Base-by-base conservation (phyloP, 2,329 filamentous ascomycete genomes). In the Penicillium paneum region DNA sequence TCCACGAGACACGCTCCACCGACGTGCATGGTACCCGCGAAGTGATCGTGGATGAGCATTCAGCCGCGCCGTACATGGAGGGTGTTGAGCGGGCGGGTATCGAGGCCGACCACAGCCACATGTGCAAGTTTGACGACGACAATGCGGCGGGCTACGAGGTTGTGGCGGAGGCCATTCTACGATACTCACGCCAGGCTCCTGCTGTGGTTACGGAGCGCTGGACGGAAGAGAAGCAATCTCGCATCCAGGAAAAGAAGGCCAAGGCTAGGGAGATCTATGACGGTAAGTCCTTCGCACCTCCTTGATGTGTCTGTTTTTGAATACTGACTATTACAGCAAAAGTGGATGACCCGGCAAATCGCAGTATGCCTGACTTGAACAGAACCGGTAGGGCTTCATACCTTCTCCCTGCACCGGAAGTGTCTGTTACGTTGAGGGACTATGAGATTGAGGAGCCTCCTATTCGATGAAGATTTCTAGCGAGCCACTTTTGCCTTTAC, bases 81-180 rank as follows among this genome's bases (percentile, higher is more conserved):
- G 87, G 87, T 31, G 87, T 89, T 0, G 85, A 83, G 39, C 86
- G 87, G 60, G 89, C 87, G 70, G 86, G 87, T n/a, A 88, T 90
- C 55, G 86, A 90, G 61, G 85, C 85, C 8, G 83, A 82, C n/a
- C 87, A 90, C 66, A 84, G 83, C 1, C 77, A 79, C 40, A 89
- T 90, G 84, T 88, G 85, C 76, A 90, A 89, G 65, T 90, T 89
- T 56, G 79, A 83, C 21, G 81, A 80, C 58, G 78, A 79, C 45
- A 82, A 78, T 57, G 81, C 88, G 0, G 85, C 88, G 0, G 89
- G 89, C 0, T 92, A 86, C 65, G 77, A 79, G 46, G 73, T 77
- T 4, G 75, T 82, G 10, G 76, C 75, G 3, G 79, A 80, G 54
- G 78, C 76, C 3, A 69, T 80, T 31, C 57, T 72, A 32, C 70